Evolutionary conservation across 2,329 filamentous ascomycete genomes (phyloP).

Genomic region (Endoconidiophora laricicola): DNA sequence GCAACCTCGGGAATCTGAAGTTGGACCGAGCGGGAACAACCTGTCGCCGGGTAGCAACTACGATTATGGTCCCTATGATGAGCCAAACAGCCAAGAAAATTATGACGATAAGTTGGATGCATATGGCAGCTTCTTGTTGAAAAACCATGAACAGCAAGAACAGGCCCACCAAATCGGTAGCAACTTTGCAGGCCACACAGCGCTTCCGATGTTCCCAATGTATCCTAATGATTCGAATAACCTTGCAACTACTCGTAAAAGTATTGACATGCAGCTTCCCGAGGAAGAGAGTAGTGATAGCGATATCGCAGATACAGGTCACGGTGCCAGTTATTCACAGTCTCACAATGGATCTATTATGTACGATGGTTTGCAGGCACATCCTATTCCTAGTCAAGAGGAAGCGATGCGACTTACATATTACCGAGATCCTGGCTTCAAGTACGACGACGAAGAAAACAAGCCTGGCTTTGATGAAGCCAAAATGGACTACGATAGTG

Average conservation of each 20-base stretch:
- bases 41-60: neutral
- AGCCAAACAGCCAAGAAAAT: constrained; percentile 22
- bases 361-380: neutral
- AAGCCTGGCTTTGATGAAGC: constrained; percentile 37
- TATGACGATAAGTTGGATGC: constrained; percentile 81
- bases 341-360: neutral
- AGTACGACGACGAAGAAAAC: constrained; percentile 16
- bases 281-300: neutral
- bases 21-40: neutral
- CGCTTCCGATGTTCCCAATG: neutral
- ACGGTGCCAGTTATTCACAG: neutral
- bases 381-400: neutral
- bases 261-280: neutral
- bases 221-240: neutral
- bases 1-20: no score
- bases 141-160: constrained; percentile 66
- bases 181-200: no score
- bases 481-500: constrained; percentile 74
- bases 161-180: constrained; percentile 21
- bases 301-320: neutral
- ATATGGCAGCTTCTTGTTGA: constrained; percentile 69
- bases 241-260: no score
- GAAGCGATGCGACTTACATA: constrained; percentile 15
- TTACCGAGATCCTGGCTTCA: neutral
- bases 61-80: neutral